Conservation (phyloP, 768 basidiomycete species). For the Leccinum variicolor region DNA sequence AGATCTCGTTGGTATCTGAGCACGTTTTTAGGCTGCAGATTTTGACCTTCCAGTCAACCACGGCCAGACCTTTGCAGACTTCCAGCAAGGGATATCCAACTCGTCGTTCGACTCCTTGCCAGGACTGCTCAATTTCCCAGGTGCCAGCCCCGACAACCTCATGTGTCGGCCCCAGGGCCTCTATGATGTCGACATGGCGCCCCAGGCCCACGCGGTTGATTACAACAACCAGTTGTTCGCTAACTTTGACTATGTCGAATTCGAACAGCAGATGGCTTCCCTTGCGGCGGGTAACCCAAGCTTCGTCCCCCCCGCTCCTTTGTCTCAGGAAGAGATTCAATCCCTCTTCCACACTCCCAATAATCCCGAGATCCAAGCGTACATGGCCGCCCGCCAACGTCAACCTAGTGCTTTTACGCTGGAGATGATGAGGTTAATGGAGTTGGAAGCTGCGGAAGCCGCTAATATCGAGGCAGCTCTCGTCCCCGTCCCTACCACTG, state of each 20-base stretch:
- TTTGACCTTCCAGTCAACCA: constrained; percentile 15
- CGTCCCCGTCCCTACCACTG: constrained; percentile 1
- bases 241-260: constrained; percentile 18
- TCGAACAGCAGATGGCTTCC: constrained; percentile 7
- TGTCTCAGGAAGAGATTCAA: constrained; percentile 15
- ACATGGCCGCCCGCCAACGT: constrained; percentile 12
- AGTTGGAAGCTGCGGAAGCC: constrained; percentile 29
- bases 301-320: background rate
- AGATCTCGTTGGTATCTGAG: background rate
- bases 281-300: constrained; percentile 2
- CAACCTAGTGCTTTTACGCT: constrained; percentile 23
- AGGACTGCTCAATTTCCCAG: constrained; percentile 31
- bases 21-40: constrained; percentile 4
- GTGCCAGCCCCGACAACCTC: constrained; percentile 31
- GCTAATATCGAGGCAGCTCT: constrained; percentile 2
- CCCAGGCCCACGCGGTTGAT: background rate
- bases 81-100: background rate
- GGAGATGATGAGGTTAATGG: constrained; percentile 38
- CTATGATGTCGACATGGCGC: constrained; percentile 33
- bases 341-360: constrained; percentile 20
- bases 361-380: constrained; percentile 11
- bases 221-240: constrained; percentile 20
- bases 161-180: constrained; percentile 34
- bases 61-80: constrained; percentile 1
- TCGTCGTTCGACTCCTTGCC: constrained; percentile 25